Conservation (phyloP, 371 early-diverging fungal species). For the Synchytrium microbalum region DNA sequence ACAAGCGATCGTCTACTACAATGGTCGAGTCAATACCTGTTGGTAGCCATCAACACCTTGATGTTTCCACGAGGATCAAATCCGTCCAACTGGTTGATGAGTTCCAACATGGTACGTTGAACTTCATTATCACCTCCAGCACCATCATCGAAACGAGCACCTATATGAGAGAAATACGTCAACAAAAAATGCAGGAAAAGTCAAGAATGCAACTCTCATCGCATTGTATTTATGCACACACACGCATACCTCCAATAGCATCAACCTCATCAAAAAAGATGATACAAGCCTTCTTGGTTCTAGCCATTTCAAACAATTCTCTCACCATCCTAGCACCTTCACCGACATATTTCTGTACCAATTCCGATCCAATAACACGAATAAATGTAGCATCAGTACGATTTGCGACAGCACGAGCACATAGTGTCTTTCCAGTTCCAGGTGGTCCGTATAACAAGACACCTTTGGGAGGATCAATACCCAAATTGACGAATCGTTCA, state of each 20-base stretch:
- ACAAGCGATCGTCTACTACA: slow-evolving; percentile 5
- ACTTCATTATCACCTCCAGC: slow-evolving; percentile 99
- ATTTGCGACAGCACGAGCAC: slow-evolving; percentile 99
- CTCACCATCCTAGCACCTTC: slow-evolving; percentile 99
- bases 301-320: slow-evolving; percentile 99
- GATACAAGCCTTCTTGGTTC: slow-evolving; percentile 98
- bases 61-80: slow-evolving; percentile 99
- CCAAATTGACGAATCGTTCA: slow-evolving; percentile 87
- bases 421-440: slow-evolving; percentile 99
- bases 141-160: slow-evolving; percentile 96
- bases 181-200: not conserved
- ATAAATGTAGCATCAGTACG: slow-evolving; percentile 99
- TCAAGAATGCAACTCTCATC: not conserved
- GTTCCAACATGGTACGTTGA: slow-evolving; percentile 99
- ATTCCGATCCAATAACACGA: slow-evolving; percentile 99
- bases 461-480: slow-evolving; percentile 98
- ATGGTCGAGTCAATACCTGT: slow-evolving; percentile 39
- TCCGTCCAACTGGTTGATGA: slow-evolving; percentile 99
- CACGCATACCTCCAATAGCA: slow-evolving; percentile 91
- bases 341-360: slow-evolving; percentile 99
- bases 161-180: slow-evolving; percentile 15
- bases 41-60: slow-evolving; percentile 99
- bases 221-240: slow-evolving; percentile 1
- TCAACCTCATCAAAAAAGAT: slow-evolving; percentile 99
- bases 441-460: slow-evolving; percentile 99